Evolutionary conservation across 2,329 filamentous ascomycete species (phyloP).

Genomic region (Fusarium lateritium): DNA sequence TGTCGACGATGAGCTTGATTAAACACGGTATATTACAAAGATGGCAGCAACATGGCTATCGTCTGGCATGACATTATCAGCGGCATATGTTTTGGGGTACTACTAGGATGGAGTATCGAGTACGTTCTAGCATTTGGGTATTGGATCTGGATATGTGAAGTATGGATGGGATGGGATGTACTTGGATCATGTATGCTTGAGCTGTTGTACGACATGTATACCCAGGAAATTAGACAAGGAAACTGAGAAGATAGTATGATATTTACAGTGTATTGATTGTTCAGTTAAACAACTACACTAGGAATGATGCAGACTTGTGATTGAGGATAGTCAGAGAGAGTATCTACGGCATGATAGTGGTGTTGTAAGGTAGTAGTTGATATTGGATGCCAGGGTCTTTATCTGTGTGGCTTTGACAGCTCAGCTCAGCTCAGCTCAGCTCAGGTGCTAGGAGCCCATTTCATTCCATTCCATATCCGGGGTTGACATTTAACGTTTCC

Average conservation of each 20-base stretch:
- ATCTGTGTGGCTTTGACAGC: not conserved
- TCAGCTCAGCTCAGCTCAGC: not conserved
- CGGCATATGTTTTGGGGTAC: conserved; percentile 11
- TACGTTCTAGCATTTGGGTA: conserved; percentile 25
- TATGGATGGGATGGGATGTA: conserved; percentile 7
- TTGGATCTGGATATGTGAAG: conserved; percentile 9
- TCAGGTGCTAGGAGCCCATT: not conserved
- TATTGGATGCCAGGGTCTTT: not conserved
- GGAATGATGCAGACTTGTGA: too few species aligned
- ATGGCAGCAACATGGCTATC: conserved; percentile 17
- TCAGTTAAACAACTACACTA: not conserved
- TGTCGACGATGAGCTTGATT: conserved; percentile 11
- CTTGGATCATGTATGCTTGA: conserved; percentile 13
- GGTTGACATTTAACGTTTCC: conserved; percentile 1
- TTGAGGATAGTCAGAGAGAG: too few species aligned
- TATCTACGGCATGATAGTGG: too few species aligned
- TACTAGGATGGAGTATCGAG: conserved; percentile 34
- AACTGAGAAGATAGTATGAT: conserved; percentile 14
- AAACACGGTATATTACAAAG: conserved; percentile 31
- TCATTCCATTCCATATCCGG: not conserved
- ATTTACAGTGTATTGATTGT: conserved; percentile 5
- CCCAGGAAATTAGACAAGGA: conserved; percentile 17
- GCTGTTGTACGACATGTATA: conserved; percentile 36
- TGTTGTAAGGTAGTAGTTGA: not conserved
- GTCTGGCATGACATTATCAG: conserved; percentile 29